Evolutionary conservation across 345 rosid species (phyloP), one percentile per base, ranked within the genome.

Genomic region (Punica granatum): DNA sequence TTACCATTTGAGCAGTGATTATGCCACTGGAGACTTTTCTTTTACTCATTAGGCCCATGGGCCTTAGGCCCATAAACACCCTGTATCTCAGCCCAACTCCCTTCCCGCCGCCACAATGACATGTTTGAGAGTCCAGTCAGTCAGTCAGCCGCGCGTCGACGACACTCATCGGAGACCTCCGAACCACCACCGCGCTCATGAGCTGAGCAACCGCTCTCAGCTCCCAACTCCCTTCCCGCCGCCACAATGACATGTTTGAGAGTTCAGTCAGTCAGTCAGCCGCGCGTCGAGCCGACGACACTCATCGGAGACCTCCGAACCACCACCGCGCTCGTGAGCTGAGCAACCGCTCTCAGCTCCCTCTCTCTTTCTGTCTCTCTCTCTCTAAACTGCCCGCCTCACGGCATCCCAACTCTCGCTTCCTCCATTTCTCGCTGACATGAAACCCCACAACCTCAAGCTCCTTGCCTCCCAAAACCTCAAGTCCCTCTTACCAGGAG

Each of bases 381-480:
- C 44, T 6, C 10, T 41, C 44, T 9, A 13, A 16, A 41, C 44
- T 41, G 44, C 44, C 44, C 44, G 10, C 44, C 44, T 11, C 44
- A 41, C 2, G 44, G 14, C 44, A 41, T 11, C 44, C 44, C 14
- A 16, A 41, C 10, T 41, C 53, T 49, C 7, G 7, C 12, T 6
- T n/a, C 58, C 58, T 30, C 28, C 58, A 28, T 21, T 28, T 26
- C 34, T 30, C 25, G 61, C 33, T 4, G 33, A 71, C 21, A 84
- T 82, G 89, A 82, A 72, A 53, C 65, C 70, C 46, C 35, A 23
- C 78, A 64, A 53, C 11, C 1, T 79, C 78, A 60, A 51, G 10
- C 2, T 79, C 44, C 65, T 70, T 0, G 21, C 11, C 23, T 33
- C 51, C 28, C 79, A 58, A 0, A 63, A 31, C 51, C 67, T 70